Percentiles rank a stretch among this genome's conserved stretches.
These are phyloP conservation scores for Hypoxylon sp. DNA, from an alignment of 2,329 filamentous ascomycete genomes.

Conservation along the genomic window DNA sequence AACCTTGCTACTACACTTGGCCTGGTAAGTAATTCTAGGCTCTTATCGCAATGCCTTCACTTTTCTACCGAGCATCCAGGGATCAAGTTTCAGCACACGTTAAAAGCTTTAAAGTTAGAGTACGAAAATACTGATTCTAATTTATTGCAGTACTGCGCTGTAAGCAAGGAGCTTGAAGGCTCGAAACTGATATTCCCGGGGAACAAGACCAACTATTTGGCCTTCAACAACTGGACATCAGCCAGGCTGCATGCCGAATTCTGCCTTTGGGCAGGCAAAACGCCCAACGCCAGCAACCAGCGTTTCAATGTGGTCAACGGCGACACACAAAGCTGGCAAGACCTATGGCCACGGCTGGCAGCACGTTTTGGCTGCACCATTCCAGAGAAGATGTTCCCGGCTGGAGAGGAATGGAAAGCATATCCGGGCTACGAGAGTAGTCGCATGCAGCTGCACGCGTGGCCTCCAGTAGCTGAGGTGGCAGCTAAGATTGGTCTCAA, in stretches of 20 bases:
- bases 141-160: conserved; percentile 54
- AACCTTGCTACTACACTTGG: conserved; percentile 59
- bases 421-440: conserved; percentile 39
- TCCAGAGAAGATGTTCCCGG: conserved; percentile 50
- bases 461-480: conserved; percentile 53
- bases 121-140: neutral
- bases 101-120: neutral
- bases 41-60: neutral
- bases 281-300: conserved; percentile 55
- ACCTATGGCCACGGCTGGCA: conserved; percentile 60
- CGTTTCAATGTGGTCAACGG: conserved; percentile 62
- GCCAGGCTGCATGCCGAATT: conserved; percentile 56
- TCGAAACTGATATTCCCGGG: conserved; percentile 55
- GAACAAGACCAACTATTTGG: conserved; percentile 55
- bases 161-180: conserved; percentile 54
- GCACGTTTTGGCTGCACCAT: conserved; percentile 53
- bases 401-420: conserved; percentile 36
- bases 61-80: too few relatives aligned
- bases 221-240: conserved; percentile 55
- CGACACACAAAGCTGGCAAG: conserved; percentile 59
- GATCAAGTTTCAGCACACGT: too few relatives aligned
- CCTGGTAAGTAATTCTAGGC: conserved; percentile 44
- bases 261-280: conserved; percentile 55
- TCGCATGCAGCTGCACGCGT: conserved; percentile 43
- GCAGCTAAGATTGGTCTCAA: conserved; percentile 51